phyloP scores from a whole-genome alignment of 352 stramenopile genomes.

The Plasmopara halstedii region DNA sequence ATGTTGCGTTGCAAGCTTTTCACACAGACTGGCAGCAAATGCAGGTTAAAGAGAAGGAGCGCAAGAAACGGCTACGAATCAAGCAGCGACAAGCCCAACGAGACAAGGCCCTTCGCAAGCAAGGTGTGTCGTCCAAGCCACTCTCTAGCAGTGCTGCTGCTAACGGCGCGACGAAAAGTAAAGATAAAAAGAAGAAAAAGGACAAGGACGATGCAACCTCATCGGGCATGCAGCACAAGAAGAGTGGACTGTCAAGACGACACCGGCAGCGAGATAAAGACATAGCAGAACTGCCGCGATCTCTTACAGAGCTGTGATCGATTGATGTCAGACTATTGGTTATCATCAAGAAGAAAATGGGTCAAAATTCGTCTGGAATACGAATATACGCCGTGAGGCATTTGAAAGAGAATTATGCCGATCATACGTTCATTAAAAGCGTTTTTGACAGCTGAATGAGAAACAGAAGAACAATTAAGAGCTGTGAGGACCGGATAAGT shows the following conservation, averaged over 20 bases:
- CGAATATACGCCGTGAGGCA: no score
- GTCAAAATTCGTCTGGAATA: no score
- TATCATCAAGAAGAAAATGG: no score
- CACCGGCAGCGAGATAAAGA: constrained; percentile 22
- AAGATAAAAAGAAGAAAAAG: constrained; percentile 49
- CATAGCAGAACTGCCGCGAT: constrained; percentile 16
- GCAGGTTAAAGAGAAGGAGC: constrained; percentile 66
- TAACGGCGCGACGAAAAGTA: constrained; percentile 20
- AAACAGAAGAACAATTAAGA: no score
- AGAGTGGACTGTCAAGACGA: constrained; percentile 29
- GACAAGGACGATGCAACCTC: constrained; percentile 12
- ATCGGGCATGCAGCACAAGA: constrained; percentile 22
- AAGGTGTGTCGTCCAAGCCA: constrained; percentile 22
- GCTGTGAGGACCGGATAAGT: no score
- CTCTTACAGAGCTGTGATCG: constrained; percentile 31
- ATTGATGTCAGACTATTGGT: no score
- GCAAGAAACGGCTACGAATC: constrained; percentile 53
- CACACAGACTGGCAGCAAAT: constrained; percentile 62
- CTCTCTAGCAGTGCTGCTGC: constrained; percentile 6
- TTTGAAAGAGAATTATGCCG: no score
- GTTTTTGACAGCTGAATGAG: no score
- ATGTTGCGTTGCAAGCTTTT: constrained; percentile 22
- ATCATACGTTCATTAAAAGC: no score
- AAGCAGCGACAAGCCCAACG: constrained; percentile 73
- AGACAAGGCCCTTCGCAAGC: constrained; percentile 70